Evolutionary conservation across 2,329 filamentous ascomycete species (phyloP), one percentile per base, ranked within the genome.

Genomic region (Fusarium sp.): DNA sequence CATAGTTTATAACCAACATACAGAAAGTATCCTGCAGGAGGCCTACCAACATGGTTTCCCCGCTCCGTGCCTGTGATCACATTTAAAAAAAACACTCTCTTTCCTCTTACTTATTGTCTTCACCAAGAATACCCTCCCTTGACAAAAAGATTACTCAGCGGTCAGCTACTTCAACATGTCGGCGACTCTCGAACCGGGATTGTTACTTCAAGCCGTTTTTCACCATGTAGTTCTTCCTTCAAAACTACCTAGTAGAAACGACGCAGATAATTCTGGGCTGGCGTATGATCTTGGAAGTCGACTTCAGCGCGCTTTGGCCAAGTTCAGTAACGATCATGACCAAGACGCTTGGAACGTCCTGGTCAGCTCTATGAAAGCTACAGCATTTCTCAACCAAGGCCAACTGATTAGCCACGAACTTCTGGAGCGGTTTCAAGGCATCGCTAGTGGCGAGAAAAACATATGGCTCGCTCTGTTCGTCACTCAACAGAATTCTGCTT

Each of bases 401-500:
- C 44, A 45, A 14, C 4, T 75, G 14, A 22, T 28, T 13, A 42
- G 42, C 18, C 14, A 56, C 3, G 54, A 57, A 15, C 30, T 76
- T 5, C 26, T 41, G 14, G 17, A 50, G 3, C 54, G 7, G 1
- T 48, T 74, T 7, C 30, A 63, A 63, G 2, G 17, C 36, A 38
- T 66, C 24, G 13, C 6, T 24, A 13, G 18, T 67, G n/a, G n/a
- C 26, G 4, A 38, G 17, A n/a, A 35, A 1, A 17, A 58, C 3
- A 35, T 60, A 4, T 77, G 75, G 64, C 65, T 77, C 10, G 38
- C 60, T 6, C 58, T 79, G 0, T 67, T 77, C 11, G 28, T 80
- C 20, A 54, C 58, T 8, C 57, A 70, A 4, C 82, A 84, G 35
- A 84, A 84, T 57, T 79, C 81, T 2, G 79, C 75, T 5, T 36